A percentile compares a stretch with the other conserved stretches of the same genome.
Conservation (phyloP, 345 rosid genomes). For the Atalantia buxifolia region DNA sequence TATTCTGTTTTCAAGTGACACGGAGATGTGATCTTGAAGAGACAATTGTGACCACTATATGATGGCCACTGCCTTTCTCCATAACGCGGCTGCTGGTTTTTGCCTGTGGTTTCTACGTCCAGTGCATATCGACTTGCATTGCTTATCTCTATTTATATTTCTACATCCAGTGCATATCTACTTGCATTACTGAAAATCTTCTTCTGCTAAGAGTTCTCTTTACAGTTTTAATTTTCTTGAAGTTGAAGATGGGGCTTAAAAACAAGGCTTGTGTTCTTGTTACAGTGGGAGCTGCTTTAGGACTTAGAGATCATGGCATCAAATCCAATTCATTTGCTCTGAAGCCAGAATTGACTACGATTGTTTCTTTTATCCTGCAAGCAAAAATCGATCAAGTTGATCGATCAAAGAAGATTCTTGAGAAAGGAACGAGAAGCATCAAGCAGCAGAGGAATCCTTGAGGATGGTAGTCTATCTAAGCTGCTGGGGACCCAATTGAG, state of each 20-base stretch:
- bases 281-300: conserved; percentile 18
- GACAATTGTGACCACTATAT: background rate
- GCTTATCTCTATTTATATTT: background rate
- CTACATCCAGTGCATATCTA: too few relatives aligned
- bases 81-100: background rate
- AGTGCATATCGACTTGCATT: background rate
- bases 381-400: background rate
- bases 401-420: background rate
- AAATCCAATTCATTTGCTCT: conserved; percentile 13
- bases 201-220: background rate
- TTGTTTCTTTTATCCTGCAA: conserved; percentile 4
- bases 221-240: background rate
- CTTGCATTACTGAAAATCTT: background rate
- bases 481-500: conserved; percentile 25
- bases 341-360: conserved; percentile 3
- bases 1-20: background rate
- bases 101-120: background rate
- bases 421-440: background rate
- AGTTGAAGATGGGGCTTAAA: conserved; percentile 6
- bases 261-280: conserved; percentile 21
- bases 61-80: conserved; percentile 1
- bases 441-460: conserved; percentile 17
- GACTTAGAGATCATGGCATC: conserved; percentile 11
- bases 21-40: background rate
- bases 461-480: conserved; percentile 27